Percentiles rank a stretch among this genome's conserved stretches.
Evolutionary conservation across 2,329 filamentous ascomycete genomes (phyloP).

Genomic region (Purpureocillium takamizusanense): DNA sequence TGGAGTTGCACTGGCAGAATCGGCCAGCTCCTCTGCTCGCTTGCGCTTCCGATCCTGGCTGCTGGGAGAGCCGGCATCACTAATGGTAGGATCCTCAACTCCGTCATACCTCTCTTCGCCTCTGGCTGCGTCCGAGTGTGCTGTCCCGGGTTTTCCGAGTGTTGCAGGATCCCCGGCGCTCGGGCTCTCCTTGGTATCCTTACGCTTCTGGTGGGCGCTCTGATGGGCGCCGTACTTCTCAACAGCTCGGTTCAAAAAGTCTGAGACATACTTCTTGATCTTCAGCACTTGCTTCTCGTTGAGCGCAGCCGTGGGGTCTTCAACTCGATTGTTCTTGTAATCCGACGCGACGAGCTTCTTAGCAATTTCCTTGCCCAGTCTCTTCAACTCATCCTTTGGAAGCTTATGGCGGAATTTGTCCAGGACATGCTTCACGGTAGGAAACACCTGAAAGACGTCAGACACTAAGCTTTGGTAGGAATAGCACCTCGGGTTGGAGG

Average conservation of each 20-base stretch:
- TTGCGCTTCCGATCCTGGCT: conserved; percentile 57
- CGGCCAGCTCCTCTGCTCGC: conserved; percentile 30
- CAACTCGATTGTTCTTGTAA: conserved; percentile 81
- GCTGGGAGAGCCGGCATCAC: conserved; percentile 36
- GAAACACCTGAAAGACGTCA: conserved; percentile 55
- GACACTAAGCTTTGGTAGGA: background rate
- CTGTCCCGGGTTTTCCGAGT: too few species aligned
- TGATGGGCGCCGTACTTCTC: conserved; percentile 63
- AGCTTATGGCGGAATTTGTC: conserved; percentile 83
- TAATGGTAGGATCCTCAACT: conserved; percentile 26
- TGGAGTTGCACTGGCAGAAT: conserved; percentile 37
- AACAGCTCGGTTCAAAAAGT: conserved; percentile 81
- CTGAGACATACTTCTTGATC: conserved; percentile 73
- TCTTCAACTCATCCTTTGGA: conserved; percentile 66
- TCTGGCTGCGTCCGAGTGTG: background rate
- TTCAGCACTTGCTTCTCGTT: conserved; percentile 70
- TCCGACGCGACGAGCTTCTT: conserved; percentile 90
- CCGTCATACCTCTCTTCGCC: conserved; percentile 8
- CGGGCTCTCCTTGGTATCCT: conserved; percentile 3
- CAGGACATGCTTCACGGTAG: conserved; percentile 75
- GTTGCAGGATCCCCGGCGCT: background rate
- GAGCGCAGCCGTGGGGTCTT: conserved; percentile 63
- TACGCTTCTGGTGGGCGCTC: conserved; percentile 57
- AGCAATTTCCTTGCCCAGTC: conserved; percentile 56
- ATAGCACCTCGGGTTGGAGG: conserved; percentile 10